Evolutionary conservation across 192 early-diverging fungal species (phyloP), one percentile per base, ranked within the genome.

Genomic region (Coemansia sp.): DNA sequence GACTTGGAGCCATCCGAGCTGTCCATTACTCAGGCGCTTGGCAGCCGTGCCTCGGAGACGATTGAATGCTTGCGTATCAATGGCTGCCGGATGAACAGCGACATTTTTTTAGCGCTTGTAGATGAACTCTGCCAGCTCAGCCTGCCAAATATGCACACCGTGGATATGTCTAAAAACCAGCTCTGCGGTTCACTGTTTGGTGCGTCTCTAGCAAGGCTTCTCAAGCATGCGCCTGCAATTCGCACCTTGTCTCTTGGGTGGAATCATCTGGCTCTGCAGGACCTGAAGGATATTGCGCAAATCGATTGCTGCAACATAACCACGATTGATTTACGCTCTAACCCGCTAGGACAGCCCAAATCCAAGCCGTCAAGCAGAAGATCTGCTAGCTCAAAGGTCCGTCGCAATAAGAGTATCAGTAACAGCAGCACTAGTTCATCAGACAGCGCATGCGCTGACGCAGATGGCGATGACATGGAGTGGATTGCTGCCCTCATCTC

Each of bases 61-160:
- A 74, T 74, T 39, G 71, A 74, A 20, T 67, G 71, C 28, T 45
- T 74, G 47, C 71, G 71, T 46, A 59, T 74, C 47, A 74, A 74
- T 33, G 64, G 71, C 24, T 74, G 71, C 42, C 58, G 71, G 39
- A 67, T 74, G 64, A 45, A 61, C 28, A 46, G 64, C 48, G 43
- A 11, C 15, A n/a, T 27, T 5, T 67, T 74, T 39, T 49, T 47
- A 15, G 18, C 40, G 27, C 46, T 67, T 44, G 64, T 67, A 9
- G 64, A 67, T 11, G 59, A 33, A n/a, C 55, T 74, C 13, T 67
- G 71, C 17, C 25, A 19, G 10, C n/a, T 51, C 19, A 43, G 55
- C 13, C 59, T 74, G 4, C 51, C 59, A 1, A 35, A 23, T 19
- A 58, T 74, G 14, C 71, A 63, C 30, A 67, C 64, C 2, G 41